Conservation (phyloP, 2,329 filamentous ascomycete genomes). For the Colletotrichum tabaci region DNA sequence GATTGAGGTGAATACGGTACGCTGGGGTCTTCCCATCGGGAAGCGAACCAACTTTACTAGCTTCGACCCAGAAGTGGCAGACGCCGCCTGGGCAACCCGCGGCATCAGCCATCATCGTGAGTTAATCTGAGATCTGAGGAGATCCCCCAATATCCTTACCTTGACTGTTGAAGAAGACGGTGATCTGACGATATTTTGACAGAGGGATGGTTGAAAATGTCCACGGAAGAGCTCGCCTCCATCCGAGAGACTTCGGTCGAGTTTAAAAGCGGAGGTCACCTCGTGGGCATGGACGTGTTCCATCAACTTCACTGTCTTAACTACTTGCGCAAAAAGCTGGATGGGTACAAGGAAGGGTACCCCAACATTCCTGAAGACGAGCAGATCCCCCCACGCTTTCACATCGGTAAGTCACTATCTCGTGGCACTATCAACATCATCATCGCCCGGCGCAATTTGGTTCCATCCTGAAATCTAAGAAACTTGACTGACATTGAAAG, state of each 20-base stretch:
- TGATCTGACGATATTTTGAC: background rate
- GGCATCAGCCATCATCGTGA: slow-evolving; percentile 6
- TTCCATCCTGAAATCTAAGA: background rate
- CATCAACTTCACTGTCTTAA: background rate
- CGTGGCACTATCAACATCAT: background rate
- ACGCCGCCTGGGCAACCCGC: slow-evolving; percentile 2
- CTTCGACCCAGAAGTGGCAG: background rate
- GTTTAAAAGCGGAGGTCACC: background rate
- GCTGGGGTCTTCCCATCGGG: background rate
- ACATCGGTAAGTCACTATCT: background rate
- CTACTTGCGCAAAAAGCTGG: slow-evolving; percentile 1
- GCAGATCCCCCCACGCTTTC: background rate
- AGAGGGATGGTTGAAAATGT: background rate
- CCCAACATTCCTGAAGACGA: background rate
- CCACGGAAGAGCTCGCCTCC: background rate
- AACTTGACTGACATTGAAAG: background rate
- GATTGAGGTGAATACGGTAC: background rate
- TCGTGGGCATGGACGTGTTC: background rate
- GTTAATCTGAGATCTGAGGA: background rate
- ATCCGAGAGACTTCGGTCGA: background rate
- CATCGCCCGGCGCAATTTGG: background rate
- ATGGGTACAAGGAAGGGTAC: slow-evolving; percentile 4
- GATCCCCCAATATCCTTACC: too few species aligned
- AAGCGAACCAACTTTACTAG: slow-evolving; percentile 3
- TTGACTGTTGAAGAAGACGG: too few species aligned